Conservation (phyloP, 805 yeast species). For the Metschnikowia peoriensis region DNA sequence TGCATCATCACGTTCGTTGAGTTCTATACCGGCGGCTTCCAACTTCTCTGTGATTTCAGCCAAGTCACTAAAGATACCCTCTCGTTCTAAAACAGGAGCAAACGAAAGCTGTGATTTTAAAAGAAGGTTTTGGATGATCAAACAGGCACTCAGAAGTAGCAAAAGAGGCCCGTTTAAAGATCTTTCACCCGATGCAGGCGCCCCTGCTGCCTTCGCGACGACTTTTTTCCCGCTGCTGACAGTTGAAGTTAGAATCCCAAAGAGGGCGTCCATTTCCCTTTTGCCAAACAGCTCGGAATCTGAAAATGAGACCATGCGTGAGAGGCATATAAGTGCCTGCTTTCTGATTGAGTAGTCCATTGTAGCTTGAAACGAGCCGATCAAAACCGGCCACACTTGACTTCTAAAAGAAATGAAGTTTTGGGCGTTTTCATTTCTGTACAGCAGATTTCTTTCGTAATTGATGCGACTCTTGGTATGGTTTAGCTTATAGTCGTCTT, state of each 20-base stretch:
- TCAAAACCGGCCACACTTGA: constrained; percentile 49
- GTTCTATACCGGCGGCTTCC: not conserved
- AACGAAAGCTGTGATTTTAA: constrained; percentile 44
- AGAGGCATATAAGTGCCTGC: constrained; percentile 50
- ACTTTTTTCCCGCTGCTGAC: constrained; percentile 51
- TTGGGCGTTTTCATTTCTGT: constrained; percentile 18
- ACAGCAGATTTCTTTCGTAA: constrained; percentile 30
- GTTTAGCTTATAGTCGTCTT: constrained; percentile 19
- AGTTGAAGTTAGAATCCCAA: constrained; percentile 56
- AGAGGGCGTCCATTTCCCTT: constrained; percentile 33
- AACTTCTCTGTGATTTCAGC: not conserved
- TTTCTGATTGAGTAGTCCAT: constrained; percentile 66
- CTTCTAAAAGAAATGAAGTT: constrained; percentile 38
- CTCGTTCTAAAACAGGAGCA: constrained; percentile 56
- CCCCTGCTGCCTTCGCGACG: constrained; percentile 1
- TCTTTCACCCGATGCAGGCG: not conserved
- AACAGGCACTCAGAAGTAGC: constrained; percentile 51
- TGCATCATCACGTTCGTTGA: not conserved
- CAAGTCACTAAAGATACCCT: constrained; percentile 65
- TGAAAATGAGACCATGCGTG: constrained; percentile 49
- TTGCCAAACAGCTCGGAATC: constrained; percentile 30
- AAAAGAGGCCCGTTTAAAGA: constrained; percentile 20
- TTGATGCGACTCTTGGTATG: constrained; percentile 29
- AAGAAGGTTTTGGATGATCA: constrained; percentile 46
- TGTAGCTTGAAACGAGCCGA: constrained; percentile 68